These are phyloP conservation scores for Diaporthe aspalathi DNA, from an alignment of 2,329 filamentous ascomycete genomes.

Conservation along the genomic window DNA sequence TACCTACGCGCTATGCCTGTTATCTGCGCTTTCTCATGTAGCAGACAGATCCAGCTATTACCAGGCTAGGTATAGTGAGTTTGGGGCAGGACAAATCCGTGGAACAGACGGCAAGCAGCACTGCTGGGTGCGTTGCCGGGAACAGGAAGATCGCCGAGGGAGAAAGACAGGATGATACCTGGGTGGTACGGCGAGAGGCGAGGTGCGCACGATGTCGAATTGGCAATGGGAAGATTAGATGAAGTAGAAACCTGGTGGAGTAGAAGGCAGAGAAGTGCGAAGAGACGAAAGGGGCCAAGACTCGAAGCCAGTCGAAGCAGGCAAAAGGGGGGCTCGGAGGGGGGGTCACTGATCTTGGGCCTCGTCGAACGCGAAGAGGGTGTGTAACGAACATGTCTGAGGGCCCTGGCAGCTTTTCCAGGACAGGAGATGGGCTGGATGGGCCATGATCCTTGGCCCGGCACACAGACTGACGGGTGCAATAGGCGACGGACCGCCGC, in stretches of 20 bases:
- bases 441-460: constrained; percentile 24
- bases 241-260: constrained; percentile 37
- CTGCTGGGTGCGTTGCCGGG: constrained; percentile 18
- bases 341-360: constrained; percentile 17
- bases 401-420: constrained; percentile 32
- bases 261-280: constrained; percentile 29
- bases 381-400: constrained; percentile 38
- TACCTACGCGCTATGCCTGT: constrained; percentile 55
- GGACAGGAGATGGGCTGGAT: constrained; percentile 21
- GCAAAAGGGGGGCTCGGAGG: constrained; percentile 17
- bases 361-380: constrained; percentile 2
- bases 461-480: constrained; percentile 29
- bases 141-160: constrained; percentile 21
- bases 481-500: constrained; percentile 20
- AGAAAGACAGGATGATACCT: constrained; percentile 34
- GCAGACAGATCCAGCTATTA: constrained; percentile 31
- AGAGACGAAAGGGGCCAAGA: constrained; percentile 19
- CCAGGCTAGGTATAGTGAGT: constrained; percentile 34
- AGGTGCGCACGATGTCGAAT: constrained; percentile 11
- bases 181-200: constrained; percentile 14
- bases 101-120: constrained; percentile 8
- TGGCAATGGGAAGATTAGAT: constrained; percentile 23
- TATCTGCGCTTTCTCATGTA: constrained; percentile 45
- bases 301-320: constrained; percentile 21
- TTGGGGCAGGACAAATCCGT: constrained; percentile 19